Conservation (phyloP, 1,284 basidiomycete species). For the Naganishia sp. region DNA sequence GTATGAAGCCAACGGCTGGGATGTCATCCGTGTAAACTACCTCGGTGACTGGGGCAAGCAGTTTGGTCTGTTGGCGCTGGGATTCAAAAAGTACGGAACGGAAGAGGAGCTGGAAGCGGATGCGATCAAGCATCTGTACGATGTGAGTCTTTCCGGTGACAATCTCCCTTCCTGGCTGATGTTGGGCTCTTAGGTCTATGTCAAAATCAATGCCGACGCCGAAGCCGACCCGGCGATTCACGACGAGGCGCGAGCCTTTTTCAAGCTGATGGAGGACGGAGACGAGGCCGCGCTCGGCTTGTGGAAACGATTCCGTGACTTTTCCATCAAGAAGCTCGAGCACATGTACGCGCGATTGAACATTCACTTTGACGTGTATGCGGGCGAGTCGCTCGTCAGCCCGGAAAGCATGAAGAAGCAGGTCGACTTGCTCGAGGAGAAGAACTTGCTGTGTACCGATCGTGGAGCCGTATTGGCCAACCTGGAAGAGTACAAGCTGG, state of each 20-base stretch:
- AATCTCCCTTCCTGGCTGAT: constrained; percentile 5
- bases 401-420: constrained; percentile 75
- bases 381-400: constrained; percentile 86
- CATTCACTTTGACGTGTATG: constrained; percentile 90
- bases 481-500: constrained; percentile 83
- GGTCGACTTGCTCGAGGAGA: constrained; percentile 57
- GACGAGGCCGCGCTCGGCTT: constrained; percentile 79
- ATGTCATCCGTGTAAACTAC: constrained; percentile 89
- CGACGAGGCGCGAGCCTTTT: constrained; percentile 81
- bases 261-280: constrained; percentile 95
- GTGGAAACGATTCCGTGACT: constrained; percentile 90
- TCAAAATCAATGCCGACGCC: constrained; percentile 72
- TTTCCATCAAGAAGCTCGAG: constrained; percentile 88
- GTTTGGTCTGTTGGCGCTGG: constrained; percentile 81
- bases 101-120: constrained; percentile 80
- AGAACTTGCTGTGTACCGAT: constrained; percentile 63
- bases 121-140: constrained; percentile 91
- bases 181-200: constrained; percentile 64
- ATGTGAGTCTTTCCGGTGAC: constrained; percentile 52
- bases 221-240: constrained; percentile 66
- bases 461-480: constrained; percentile 75
- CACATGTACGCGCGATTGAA: constrained; percentile 89
- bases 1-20: constrained; percentile 91
- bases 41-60: constrained; percentile 93
- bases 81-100: constrained; percentile 88